A percentile compares a stretch with the other conserved stretches of the same genome.
These are phyloP conservation scores for Ceratobasidium sp. DNA, from an alignment of 1,284 basidiomycete species.

Conservation along the genomic window DNA sequence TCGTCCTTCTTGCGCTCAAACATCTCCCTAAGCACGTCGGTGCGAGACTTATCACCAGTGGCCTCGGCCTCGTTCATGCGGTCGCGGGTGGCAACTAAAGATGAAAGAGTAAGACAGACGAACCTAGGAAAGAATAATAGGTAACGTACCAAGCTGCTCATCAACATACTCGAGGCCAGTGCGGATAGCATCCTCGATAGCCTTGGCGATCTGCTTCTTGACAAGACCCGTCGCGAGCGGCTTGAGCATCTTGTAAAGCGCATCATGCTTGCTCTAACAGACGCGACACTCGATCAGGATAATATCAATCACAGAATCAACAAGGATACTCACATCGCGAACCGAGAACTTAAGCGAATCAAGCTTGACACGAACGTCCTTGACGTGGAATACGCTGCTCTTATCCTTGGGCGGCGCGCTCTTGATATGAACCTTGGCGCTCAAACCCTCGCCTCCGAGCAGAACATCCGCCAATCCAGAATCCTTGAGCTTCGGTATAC, in stretches of 20 bases:
- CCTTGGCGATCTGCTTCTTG: conserved; percentile 92
- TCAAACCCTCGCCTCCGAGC: conserved; percentile 84
- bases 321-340: conserved; percentile 69
- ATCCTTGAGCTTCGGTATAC: conserved; percentile 86
- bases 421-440: conserved; percentile 73
- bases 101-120: neutral
- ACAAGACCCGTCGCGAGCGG: conserved; percentile 84
- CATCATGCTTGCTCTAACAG: conserved; percentile 79
- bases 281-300: neutral
- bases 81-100: conserved; percentile 70
- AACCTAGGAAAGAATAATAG: neutral
- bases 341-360: conserved; percentile 91
- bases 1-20: conserved; percentile 74
- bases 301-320: neutral
- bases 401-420: conserved; percentile 66
- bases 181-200: conserved; percentile 80
- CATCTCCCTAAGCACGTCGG: conserved; percentile 77
- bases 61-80: conserved; percentile 79
- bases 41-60: conserved; percentile 66
- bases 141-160: conserved; percentile 75
- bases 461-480: conserved; percentile 94
- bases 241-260: conserved; percentile 86
- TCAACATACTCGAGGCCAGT: conserved; percentile 90
- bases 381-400: conserved; percentile 80
- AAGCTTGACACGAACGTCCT: conserved; percentile 83